phyloP scores from a whole-genome alignment of 805 yeast genomes.

The Wickerhamomyces strasburgensis region DNA sequence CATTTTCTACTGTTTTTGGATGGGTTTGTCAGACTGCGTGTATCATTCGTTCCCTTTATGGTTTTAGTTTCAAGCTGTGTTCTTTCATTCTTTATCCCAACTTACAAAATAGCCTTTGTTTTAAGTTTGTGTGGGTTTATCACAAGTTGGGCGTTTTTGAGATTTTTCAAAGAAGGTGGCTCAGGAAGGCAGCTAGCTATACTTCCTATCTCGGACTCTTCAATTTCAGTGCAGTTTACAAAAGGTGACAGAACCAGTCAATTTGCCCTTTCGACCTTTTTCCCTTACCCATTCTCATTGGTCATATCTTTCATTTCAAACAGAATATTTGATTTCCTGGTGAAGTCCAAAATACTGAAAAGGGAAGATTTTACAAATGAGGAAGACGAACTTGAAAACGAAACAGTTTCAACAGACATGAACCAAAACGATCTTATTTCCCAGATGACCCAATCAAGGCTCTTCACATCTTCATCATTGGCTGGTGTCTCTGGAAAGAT shows the following conservation, averaged over 20 bases:
- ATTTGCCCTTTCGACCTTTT: slow-evolving; percentile 34
- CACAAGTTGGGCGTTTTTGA: slow-evolving; percentile 35
- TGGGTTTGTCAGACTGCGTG: slow-evolving; percentile 36
- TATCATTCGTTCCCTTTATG: slow-evolving; percentile 26
- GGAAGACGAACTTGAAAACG: slow-evolving; percentile 19
- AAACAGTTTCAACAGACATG: slow-evolving; percentile 17
- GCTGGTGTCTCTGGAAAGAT: slow-evolving; percentile 36
- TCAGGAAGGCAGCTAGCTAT: slow-evolving; percentile 40
- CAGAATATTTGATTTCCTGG: slow-evolving; percentile 22
- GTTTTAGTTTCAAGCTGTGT: slow-evolving; percentile 16
- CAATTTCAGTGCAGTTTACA: slow-evolving; percentile 12
- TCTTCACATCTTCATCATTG: slow-evolving; percentile 37
- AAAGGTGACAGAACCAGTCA: slow-evolving; percentile 24
- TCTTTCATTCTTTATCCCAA: slow-evolving; percentile 18
- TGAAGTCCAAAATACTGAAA: slow-evolving; percentile 24
- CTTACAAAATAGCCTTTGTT: slow-evolving; percentile 3
- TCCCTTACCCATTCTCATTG: slow-evolving; percentile 36
- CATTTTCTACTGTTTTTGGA: slow-evolving; percentile 45
- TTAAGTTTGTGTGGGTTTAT: slow-evolving; percentile 28
- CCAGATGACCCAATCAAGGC: slow-evolving; percentile 30
- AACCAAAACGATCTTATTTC: slow-evolving; percentile 25
- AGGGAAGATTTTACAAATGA: slow-evolving; percentile 19
- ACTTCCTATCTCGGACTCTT: slow-evolving; percentile 34
- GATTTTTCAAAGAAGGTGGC: slow-evolving; percentile 37
- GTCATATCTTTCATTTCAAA: slow-evolving; percentile 22